Percentiles rank a stretch among this genome's conserved stretches.
Conservation (phyloP, 2,329 filamentous ascomycete species). For the Fonsecaea erecta region DNA sequence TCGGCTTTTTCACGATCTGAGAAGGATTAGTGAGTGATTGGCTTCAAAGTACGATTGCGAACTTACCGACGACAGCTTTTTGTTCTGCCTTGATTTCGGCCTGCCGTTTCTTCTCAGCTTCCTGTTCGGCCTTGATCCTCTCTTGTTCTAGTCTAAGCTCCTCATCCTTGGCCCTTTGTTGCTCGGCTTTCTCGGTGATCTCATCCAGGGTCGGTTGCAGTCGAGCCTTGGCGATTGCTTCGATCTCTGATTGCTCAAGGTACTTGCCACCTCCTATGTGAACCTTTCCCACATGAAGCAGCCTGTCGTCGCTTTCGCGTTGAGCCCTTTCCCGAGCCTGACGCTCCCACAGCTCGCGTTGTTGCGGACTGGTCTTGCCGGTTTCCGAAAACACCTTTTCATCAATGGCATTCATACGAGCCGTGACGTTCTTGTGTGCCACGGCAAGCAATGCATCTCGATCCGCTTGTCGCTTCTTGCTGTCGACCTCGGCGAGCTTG, state of each 20-base stretch:
- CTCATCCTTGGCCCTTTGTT: conserved; percentile 69
- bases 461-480: conserved; percentile 74
- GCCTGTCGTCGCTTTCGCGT: conserved; percentile 65
- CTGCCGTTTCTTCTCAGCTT: conserved; percentile 47
- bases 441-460: conserved; percentile 75
- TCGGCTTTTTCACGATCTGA: conserved; percentile 36
- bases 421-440: conserved; percentile 84
- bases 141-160: conserved; percentile 68
- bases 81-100: conserved; percentile 44
- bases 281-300: conserved; percentile 61
- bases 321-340: conserved; percentile 74
- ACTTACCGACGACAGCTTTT: conserved; percentile 51
- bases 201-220: conserved; percentile 85
- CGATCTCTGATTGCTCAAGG: conserved; percentile 76
- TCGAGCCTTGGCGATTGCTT: conserved; percentile 75
- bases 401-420: conserved; percentile 78
- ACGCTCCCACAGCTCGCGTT: conserved; percentile 76
- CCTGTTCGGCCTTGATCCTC: conserved; percentile 64
- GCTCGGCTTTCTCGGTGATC: conserved; percentile 77
- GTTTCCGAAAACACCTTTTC: conserved; percentile 77
- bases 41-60: not conserved
- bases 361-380: conserved; percentile 69
- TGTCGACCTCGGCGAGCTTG: conserved; percentile 70
- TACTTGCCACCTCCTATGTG: conserved; percentile 81
- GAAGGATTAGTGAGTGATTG: conserved; percentile 12